Conservation (phyloP, 2,329 filamentous ascomycete species). For the Blumeria hordei region DNA sequence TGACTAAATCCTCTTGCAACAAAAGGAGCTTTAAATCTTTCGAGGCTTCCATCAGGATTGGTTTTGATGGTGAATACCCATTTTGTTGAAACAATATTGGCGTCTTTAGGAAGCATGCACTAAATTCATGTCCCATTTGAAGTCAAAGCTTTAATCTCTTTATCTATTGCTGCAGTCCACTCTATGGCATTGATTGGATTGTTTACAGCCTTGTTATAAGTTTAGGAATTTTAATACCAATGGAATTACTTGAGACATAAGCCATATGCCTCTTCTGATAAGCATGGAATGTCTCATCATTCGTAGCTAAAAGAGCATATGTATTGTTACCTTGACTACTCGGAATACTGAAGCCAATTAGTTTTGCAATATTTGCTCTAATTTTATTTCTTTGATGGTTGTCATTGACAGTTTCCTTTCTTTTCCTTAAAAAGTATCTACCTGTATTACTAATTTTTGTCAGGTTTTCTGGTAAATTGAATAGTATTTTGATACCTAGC, state of each 20-base stretch:
- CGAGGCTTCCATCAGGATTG: too few relatives aligned
- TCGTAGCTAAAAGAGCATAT: neutral
- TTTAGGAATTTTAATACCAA: neutral
- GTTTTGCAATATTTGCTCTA: neutral
- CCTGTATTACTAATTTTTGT: neutral
- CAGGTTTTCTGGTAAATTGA: neutral
- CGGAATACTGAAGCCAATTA: neutral
- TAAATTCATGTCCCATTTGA: too few relatives aligned
- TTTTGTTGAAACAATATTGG: too few relatives aligned
- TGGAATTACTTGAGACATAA: neutral
- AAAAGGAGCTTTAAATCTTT: too few relatives aligned
- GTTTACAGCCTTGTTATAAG: too few relatives aligned
- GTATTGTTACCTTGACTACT: neutral
- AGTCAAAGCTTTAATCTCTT: too few relatives aligned
- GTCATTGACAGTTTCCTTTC: neutral
- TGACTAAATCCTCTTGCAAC: too few relatives aligned
- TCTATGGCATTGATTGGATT: too few relatives aligned
- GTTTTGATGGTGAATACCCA: too few relatives aligned
- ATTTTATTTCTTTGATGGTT: neutral
- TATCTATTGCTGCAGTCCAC: too few relatives aligned
- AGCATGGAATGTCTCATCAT: neutral
- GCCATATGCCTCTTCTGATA: neutral
- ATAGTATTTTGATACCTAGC: neutral
- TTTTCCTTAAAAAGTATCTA: neutral
- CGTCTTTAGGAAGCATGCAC: too few relatives aligned